These are phyloP conservation scores for Plectosphaerella sp. DNA, from an alignment of 2,329 filamentous ascomycete species.

Conservation along the genomic window DNA sequence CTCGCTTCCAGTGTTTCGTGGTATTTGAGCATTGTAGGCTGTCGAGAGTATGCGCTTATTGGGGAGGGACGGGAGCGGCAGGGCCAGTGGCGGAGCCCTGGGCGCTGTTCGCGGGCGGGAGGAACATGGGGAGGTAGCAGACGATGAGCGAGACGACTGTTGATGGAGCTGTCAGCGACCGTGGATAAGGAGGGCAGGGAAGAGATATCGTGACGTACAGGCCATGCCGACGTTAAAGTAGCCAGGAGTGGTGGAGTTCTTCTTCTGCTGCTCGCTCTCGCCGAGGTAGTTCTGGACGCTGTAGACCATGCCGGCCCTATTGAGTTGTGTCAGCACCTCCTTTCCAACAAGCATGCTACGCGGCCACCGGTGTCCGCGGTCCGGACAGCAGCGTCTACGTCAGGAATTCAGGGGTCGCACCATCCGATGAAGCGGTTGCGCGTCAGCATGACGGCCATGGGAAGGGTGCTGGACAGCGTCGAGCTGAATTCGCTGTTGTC, in stretches of 20 bases:
- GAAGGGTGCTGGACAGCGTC: conserved; percentile 71
- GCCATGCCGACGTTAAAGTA: conserved; percentile 76
- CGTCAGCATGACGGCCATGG: conserved; percentile 95
- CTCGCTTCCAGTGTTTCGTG: neutral
- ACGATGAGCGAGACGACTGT: conserved; percentile 56
- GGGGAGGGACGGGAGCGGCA: conserved; percentile 20
- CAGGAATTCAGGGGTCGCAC: conserved; percentile 28
- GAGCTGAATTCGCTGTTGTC: conserved; percentile 66
- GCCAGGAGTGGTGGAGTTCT: conserved; percentile 61
- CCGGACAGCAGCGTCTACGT: neutral
- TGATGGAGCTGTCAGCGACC: neutral
- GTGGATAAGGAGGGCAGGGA: neutral
- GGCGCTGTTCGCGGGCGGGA: conserved; percentile 31
- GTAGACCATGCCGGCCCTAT: conserved; percentile 70
- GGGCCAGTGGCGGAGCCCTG: conserved; percentile 27
- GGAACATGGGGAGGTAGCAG: conserved; percentile 46
- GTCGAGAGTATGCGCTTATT: conserved; percentile 7
- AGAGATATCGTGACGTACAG: conserved; percentile 42
- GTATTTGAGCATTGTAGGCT: neutral
- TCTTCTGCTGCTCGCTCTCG: conserved; percentile 64
- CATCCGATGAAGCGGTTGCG: conserved; percentile 77
- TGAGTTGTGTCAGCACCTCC: neutral
- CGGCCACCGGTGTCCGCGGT: neutral
- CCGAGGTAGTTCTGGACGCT: conserved; percentile 73
- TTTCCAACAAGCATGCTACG: neutral